Conservation (phyloP, 2,329 filamentous ascomycete genomes). For the Sarocladium brachiariae region DNA sequence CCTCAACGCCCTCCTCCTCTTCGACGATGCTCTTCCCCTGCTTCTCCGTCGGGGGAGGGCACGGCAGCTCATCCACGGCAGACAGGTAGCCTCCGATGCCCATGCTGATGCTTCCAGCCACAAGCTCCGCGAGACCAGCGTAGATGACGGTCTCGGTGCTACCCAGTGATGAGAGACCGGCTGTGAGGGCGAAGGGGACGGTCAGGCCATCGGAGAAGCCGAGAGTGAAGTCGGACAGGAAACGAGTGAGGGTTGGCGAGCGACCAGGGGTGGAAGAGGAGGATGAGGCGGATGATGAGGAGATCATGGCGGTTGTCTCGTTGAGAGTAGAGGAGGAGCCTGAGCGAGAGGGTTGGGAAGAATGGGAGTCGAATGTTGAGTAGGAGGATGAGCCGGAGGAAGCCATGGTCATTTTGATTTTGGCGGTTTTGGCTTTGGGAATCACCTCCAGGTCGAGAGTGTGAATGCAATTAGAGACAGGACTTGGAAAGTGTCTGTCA, state of each 20-base stretch:
- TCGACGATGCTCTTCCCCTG: not conserved
- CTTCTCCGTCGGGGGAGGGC: not conserved
- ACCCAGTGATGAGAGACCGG: slow-evolving; percentile 57
- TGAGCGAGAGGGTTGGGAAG: not conserved
- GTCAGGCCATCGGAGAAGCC: slow-evolving; percentile 70
- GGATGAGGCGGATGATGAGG: not conserved
- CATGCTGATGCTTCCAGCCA: slow-evolving; percentile 67
- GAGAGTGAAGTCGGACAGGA: slow-evolving; percentile 61
- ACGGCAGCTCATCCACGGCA: slow-evolving; percentile 34
- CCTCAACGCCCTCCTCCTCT: slow-evolving; percentile 7
- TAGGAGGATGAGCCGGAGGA: not conserved
- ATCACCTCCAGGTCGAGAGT: no score
- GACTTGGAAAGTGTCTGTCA: no score
- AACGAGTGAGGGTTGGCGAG: slow-evolving; percentile 22
- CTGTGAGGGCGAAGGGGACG: slow-evolving; percentile 67
- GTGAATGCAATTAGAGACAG: no score
- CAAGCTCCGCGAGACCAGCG: slow-evolving; percentile 63
- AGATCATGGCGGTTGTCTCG: not conserved
- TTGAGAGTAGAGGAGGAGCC: not conserved
- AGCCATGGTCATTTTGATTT: not conserved
- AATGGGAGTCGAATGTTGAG: slow-evolving; percentile 1
- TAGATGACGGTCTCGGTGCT: slow-evolving; percentile 57
- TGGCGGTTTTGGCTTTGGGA: not conserved
- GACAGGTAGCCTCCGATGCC: slow-evolving; percentile 64
- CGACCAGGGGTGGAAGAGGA: not conserved